Base-by-base conservation (phyloP, 495 filamentous ascomycete genomes). In the Opeltia flavorubescens region DNA sequence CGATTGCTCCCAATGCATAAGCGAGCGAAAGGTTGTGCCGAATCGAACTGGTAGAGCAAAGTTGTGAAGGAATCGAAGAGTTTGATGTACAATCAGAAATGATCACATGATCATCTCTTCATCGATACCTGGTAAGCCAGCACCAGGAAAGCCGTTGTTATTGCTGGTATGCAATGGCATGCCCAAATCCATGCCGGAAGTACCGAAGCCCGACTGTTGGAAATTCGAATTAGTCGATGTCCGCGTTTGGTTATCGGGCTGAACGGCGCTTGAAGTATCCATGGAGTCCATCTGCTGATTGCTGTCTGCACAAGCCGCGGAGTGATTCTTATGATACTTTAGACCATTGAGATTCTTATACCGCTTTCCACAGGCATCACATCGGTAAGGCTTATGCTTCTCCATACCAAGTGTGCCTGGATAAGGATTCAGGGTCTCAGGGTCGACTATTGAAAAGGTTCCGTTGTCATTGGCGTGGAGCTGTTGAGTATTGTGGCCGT, bases 331-430 rank as follows among this genome's bases (percentile, higher is more conserved):
- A 69, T 89, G 84, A 56, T 94, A 94, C 77, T 94, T 94, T 12
- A 94, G 74, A 12, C 86, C 86, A 59, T 99, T 99, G 42, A 99
- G 64, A 59, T 99, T 99, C 78, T 99, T 99, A 69, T 99, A 99
- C 21, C 91, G 81, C 68, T 99, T 99, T 52, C 91, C 89, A 58
- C 91, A 99, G 13, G 85, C 77, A 42, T 95, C 86, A 63, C 91
- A 99, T 58, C 86, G 84, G 65, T 96, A 95, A 5, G 91, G 91
- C 64, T 99, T 99, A 67, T 95, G 88, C 62, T 96, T 99, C 66
- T 99, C 91, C 93, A 99, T 99, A 7, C 93, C 93, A 9, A 93
- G 69, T 7, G 94, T 95, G 44, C 93, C 93, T 0, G 91, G 89
- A 50, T 95, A 96, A 0, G 91, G 91, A 0, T 83, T 71, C 20